phyloP scores from a whole-genome alignment of 495 filamentous ascomycete genomes.

The Halenospora varia region DNA sequence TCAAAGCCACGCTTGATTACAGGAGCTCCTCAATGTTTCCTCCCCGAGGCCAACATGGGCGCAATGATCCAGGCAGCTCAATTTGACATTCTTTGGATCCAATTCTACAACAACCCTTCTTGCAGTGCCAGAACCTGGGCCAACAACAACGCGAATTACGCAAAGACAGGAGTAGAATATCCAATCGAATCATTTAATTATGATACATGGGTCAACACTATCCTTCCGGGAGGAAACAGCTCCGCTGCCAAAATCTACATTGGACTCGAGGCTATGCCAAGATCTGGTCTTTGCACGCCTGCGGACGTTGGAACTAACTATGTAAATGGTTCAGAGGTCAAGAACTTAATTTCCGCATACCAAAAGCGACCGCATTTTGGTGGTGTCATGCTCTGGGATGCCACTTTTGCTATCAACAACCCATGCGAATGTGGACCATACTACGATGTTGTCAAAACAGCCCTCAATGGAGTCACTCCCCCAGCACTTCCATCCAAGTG shows the following conservation, averaged over 20 bases:
- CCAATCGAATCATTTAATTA: slow-evolving; percentile 20
- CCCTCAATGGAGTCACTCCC: slow-evolving; percentile 33
- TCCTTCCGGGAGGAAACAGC: slow-evolving; percentile 26
- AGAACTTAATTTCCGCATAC: slow-evolving; percentile 45
- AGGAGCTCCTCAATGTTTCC: slow-evolving; percentile 52
- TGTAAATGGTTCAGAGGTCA: slow-evolving; percentile 40
- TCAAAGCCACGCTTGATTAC: slow-evolving; percentile 51
- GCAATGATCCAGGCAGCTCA: slow-evolving; percentile 42
- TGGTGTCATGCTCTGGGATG: slow-evolving; percentile 73
- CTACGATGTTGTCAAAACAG: slow-evolving; percentile 38
- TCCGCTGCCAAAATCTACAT: slow-evolving; percentile 40
- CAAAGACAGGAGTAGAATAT: slow-evolving; percentile 19
- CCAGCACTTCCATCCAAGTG: slow-evolving; percentile 19
- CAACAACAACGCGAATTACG: slow-evolving; percentile 33
- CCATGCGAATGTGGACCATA: slow-evolving; percentile 13
- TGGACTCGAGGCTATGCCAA: slow-evolving; percentile 28
- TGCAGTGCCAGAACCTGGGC: slow-evolving; percentile 51
- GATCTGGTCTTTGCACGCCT: slow-evolving; percentile 22
- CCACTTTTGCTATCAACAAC: slow-evolving; percentile 32
- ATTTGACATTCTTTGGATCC: slow-evolving; percentile 63
- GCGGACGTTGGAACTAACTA: slow-evolving; percentile 36
- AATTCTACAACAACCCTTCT: slow-evolving; percentile 47
- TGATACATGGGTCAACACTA: slow-evolving; percentile 33
- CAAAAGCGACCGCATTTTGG: slow-evolving; percentile 52
- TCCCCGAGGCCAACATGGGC: slow-evolving; percentile 51